Base-by-base conservation (phyloP, 345 rosid species). In the Pugionium dolabratum region DNA sequence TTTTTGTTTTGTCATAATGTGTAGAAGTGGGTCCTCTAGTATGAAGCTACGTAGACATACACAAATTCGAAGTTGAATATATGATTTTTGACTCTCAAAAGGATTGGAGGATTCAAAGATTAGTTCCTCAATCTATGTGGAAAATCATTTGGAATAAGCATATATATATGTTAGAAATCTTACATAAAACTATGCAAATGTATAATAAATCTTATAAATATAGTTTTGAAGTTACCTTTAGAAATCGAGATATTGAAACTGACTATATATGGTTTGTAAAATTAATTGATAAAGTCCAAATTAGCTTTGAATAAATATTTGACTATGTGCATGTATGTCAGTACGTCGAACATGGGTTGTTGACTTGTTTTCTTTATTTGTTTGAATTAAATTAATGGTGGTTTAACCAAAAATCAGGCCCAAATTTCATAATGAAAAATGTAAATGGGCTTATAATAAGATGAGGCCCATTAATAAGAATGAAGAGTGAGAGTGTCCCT, bases 341-440 rank as follows among this genome's bases (percentile, higher is more conserved):
- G 49, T 9, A 57, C 5, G 57, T 30, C 27, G 48, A 67, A 67
- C 71, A 67, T 67, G 72, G 64, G 56, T 57, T 67, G 64, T 47
- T 57, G 57, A 54, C 59, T 54, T 36, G 44, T 35, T 26, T 11
- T 9, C 35, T 54, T 54, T 43, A 4, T 4, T 66, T 44, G 8
- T 66, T 54, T 45, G 2, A 18, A 18, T 18, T 18, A 18, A 18
- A 18, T 18, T 18, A 18, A 18, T 18, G 0, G 18, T 18, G 18
- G 18, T 18, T 18, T 18, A 18, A 18, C 18, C 18, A 27, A 44
- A 53, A 10, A 29, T 4, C 7, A 54, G 58, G 69, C 70, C 75
- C 50, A 46, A 6, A 18, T 54, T 18, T 11, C 35, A 26, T 7
- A 36, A 36, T 3, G 28, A 52, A 10, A 34, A 54, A 11, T 29